Conservation (phyloP, 139 green algal species). For the Chlorella ohadii region DNA sequence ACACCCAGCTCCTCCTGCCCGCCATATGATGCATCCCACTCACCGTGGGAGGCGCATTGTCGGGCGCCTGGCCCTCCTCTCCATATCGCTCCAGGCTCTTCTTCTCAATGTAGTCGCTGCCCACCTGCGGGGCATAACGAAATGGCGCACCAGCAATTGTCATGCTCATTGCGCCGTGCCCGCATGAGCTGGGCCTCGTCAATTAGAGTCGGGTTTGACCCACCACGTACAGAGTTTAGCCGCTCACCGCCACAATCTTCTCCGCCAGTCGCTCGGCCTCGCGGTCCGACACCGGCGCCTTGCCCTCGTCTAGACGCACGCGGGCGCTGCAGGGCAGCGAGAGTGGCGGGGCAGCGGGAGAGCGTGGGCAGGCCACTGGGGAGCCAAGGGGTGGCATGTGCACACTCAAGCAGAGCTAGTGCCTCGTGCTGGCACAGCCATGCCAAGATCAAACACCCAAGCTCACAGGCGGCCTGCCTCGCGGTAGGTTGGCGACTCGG, state of each 20-base stretch:
- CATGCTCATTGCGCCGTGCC: too few relatives aligned
- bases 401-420: too few relatives aligned
- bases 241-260: conserved; percentile 22
- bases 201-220: too few relatives aligned
- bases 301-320: not conserved
- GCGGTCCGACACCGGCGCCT: not conserved
- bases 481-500: conserved; percentile 1
- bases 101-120: conserved; percentile 18
- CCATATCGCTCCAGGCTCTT: conserved; percentile 20
- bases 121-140: not conserved
- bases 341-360: not conserved
- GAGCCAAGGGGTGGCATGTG: too few relatives aligned
- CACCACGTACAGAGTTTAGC: too few relatives aligned
- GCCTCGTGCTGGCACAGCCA: too few relatives aligned
- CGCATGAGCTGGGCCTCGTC: too few relatives aligned
- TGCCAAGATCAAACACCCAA: not conserved
- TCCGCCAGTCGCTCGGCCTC: conserved; percentile 25
- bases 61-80: not conserved
- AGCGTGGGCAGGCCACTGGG: too few relatives aligned
- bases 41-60: conserved; percentile 21
- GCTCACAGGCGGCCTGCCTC: conserved; percentile 6
- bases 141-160: too few relatives aligned
- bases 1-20: too few relatives aligned
- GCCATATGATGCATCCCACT: too few relatives aligned
- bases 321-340: not conserved